phyloP scores from a whole-genome alignment of 805 yeast species.

The Saccharomycopsis malanga region DNA sequence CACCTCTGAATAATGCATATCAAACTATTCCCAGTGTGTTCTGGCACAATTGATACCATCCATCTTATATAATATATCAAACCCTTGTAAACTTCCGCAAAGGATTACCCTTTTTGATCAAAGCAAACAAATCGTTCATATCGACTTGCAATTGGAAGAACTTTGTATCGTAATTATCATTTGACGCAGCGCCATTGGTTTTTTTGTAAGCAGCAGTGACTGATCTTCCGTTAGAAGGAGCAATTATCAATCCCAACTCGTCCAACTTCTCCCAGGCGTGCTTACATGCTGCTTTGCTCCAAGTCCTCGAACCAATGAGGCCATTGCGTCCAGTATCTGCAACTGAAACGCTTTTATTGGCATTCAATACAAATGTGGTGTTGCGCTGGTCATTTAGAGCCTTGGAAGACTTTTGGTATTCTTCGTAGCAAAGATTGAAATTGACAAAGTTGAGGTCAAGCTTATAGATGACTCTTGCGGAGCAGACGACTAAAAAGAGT shows the following conservation, averaged over 20 bases:
- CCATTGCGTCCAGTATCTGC: constrained; percentile 2
- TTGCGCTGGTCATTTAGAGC: constrained; percentile 34
- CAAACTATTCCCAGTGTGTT: no score
- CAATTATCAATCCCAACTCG: constrained; percentile 42
- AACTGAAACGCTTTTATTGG: constrained; percentile 23
- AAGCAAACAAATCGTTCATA: constrained; percentile 40
- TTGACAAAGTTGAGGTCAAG: constrained; percentile 55
- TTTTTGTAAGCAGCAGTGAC: constrained; percentile 23
- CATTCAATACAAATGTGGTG: constrained; percentile 28
- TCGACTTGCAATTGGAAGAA: constrained; percentile 46
- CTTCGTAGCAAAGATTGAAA: constrained; percentile 70
- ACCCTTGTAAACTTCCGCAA: constrained; percentile 22
- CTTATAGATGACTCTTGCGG: constrained; percentile 64
- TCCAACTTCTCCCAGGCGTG: constrained; percentile 71
- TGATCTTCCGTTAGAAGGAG: constrained; percentile 6
- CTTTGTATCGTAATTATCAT: constrained; percentile 36
- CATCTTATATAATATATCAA: constrained; percentile 1
- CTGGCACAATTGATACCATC: no score
- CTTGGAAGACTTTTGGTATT: constrained; percentile 54
- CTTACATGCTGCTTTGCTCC: constrained; percentile 55
- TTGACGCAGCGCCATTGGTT: constrained; percentile 31
- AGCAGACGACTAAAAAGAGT: constrained; percentile 59
- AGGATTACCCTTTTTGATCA: constrained; percentile 11
- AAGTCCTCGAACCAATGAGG: constrained; percentile 41
- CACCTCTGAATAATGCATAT: no score